Conservation (phyloP, 345 rosid species). For the Toxicodendron radicans region DNA sequence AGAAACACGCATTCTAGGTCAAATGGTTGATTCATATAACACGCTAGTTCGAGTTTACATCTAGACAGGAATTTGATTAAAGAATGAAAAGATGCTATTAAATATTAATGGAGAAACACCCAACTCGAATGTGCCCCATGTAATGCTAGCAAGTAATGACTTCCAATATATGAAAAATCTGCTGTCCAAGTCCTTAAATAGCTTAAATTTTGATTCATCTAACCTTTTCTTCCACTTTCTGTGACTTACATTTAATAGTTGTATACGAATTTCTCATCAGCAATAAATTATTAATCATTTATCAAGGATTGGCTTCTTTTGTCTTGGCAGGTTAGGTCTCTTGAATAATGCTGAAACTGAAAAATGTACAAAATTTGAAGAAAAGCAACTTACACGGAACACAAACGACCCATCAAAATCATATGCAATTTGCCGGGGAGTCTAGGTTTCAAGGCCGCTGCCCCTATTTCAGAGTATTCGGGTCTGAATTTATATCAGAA, state of each 20-base stretch:
- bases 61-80: too few relatives aligned
- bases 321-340: background rate
- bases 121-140: background rate
- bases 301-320: background rate
- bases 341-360: too few relatives aligned
- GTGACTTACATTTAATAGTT: too few relatives aligned
- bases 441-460: background rate
- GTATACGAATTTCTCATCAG: too few relatives aligned
- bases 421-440: constrained; percentile 1
- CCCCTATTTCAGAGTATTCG: too few relatives aligned
- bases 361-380: background rate
- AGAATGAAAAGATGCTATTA: too few relatives aligned
- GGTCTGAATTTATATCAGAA: background rate
- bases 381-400: constrained; percentile 14
- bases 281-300: too few relatives aligned
- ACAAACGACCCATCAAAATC: constrained; percentile 11
- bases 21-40: too few relatives aligned
- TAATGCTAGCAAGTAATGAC: background rate
- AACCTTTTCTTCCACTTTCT: background rate
- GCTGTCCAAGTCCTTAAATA: background rate
- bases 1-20: too few relatives aligned
- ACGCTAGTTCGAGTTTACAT: too few relatives aligned
- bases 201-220: background rate
- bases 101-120: background rate
- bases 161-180: background rate